Evolutionary conservation across 495 filamentous ascomycete species (phyloP).

Genomic region (Hypoxylon lenormandii): DNA sequence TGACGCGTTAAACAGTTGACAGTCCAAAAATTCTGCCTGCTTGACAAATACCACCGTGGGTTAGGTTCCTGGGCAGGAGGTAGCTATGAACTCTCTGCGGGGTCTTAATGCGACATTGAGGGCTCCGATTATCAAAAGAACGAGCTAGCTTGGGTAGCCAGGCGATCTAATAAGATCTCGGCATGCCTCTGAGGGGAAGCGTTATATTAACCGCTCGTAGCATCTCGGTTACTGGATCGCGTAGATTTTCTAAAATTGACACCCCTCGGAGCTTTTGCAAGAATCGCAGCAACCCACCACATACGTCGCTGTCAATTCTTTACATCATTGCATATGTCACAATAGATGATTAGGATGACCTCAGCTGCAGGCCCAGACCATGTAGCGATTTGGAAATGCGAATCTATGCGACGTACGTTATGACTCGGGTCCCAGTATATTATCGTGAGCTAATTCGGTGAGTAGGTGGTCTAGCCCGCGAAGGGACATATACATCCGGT

Average conservation of each 20-base stretch:
- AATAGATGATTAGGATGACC: constrained; percentile 23
- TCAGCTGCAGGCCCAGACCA: constrained; percentile 30
- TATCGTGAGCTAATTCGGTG: constrained; percentile 17
- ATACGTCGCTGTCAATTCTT: constrained; percentile 2
- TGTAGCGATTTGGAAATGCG: background rate
- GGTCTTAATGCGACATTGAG: constrained; percentile 27
- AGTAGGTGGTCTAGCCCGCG: constrained; percentile 27
- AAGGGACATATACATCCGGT: constrained; percentile 4
- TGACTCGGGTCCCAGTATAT: constrained; percentile 3
- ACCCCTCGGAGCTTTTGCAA: constrained; percentile 9
- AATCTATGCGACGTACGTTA: constrained; percentile 2
- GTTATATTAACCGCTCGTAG: constrained; percentile 27
- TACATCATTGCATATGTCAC: constrained; percentile 26
- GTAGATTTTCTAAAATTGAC: constrained; percentile 28
- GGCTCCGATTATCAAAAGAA: constrained; percentile 36
- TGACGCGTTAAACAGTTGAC: background rate
- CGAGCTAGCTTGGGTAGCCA: constrained; percentile 24
- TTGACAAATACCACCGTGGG: too few species aligned
- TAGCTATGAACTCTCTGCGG: constrained; percentile 43
- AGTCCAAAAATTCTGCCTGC: too few species aligned
- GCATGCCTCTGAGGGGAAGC: constrained; percentile 16
- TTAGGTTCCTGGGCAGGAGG: background rate
- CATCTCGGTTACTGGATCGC: constrained; percentile 34
- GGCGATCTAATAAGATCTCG: constrained; percentile 16
- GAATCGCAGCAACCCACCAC: background rate